These are phyloP conservation scores for Scutellaria minor DNA, from an alignment of 257 asterid genomes.

Conservation along the genomic window DNA sequence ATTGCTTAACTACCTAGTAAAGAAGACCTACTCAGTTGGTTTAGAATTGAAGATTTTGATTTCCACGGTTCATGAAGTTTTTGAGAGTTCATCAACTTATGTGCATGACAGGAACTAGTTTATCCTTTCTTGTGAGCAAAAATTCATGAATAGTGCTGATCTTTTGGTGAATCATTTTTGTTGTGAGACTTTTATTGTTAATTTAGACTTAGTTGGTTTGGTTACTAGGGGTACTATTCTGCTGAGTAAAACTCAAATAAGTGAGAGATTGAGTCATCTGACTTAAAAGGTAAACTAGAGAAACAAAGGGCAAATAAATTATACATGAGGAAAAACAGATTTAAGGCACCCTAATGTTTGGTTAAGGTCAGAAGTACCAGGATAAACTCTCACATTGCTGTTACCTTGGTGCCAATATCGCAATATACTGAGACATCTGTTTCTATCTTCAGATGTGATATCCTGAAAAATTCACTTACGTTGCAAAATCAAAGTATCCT, in stretches of 20 bases:
- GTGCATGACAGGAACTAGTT: not conserved
- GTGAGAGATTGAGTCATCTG: not conserved
- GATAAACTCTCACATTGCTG: conserved; percentile 14
- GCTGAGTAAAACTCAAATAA: not conserved
- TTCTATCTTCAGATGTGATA: conserved; percentile 20
- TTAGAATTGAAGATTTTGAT: conserved; percentile 1
- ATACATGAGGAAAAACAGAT: not conserved
- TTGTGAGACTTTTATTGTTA: conserved; percentile 23
- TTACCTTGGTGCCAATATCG: conserved; percentile 20
- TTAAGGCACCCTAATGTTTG: conserved; percentile 17
- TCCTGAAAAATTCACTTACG: conserved; percentile 10
- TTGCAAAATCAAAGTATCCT: conserved; percentile 18
- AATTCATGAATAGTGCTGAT: conserved; percentile 17
- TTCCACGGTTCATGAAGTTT: not conserved
- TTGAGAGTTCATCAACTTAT: conserved; percentile 13
- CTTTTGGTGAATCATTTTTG: conserved; percentile 20
- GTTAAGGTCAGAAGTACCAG: not conserved
- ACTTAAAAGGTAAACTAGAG: not conserved
- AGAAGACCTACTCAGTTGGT: conserved; percentile 22
- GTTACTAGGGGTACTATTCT: conserved; percentile 12
- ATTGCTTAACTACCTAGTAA: conserved; percentile 20
- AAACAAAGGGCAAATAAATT: conserved; percentile 12
- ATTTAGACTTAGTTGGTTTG: conserved; percentile 17
- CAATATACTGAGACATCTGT: not conserved
- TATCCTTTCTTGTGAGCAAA: not conserved